Evolutionary conservation across 495 filamentous ascomycete genomes (phyloP), one percentile per base, ranked within the genome.

Genomic region (Penicillium herquei): DNA sequence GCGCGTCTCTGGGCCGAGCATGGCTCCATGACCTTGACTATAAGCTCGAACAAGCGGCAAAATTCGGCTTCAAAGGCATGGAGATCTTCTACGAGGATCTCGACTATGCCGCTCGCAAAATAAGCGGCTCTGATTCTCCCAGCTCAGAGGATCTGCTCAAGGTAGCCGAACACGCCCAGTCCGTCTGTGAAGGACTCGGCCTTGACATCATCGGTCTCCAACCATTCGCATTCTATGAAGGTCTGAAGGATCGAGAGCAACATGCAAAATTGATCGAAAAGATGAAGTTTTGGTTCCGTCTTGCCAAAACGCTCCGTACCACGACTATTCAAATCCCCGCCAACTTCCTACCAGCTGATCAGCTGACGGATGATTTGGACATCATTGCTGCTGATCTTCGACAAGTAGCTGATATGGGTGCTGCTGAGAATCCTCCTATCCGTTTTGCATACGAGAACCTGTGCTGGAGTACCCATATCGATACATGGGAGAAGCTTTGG

Each of bases 1-100:
- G 58, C 41, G 58, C 40, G 49, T 87, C 85, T 13, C 76, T 90
- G 0, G 86, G 87, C 46, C 84, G 85, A 40, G 79, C 78, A 7
- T 79, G 73, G 56, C 78, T 81, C 51, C 87, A 91, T 62, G 66
- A 74, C 5, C 74, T 91, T 43, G 62, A 69, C 17, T 61, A 78
- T 55, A 90, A 88, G 66, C 74, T 92, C 18, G 70, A 79, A 44
- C 78, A 80, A 61, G 86, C 87, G 6, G 70, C 77, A 11, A 68
- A 76, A 46, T 75, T 84, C 46, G 86, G 86, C 9, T 82, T 86
- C 62, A 68, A 78, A 56, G 87, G 81, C 34, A 79, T 91, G 51
- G 88, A 91, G 62, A 71, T 90, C 32, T 89, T 89, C 73, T 82
- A 86, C 62, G 88, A 92, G 68, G 88, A 92, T 68, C 75, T 91